phyloP scores from a whole-genome alignment of 331 rosid species.

The Acacia concinna region DNA sequence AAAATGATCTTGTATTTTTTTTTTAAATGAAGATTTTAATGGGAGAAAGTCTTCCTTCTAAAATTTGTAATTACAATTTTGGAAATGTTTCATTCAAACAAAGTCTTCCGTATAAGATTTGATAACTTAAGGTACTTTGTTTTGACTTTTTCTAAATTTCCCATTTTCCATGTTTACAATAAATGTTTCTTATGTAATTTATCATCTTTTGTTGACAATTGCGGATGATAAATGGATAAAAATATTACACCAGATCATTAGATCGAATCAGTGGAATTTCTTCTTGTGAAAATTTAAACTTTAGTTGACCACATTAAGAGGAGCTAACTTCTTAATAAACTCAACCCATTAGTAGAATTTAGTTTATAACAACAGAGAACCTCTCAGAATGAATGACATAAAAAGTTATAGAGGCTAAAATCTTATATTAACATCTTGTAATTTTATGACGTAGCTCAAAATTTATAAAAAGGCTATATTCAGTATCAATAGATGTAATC shows the following conservation, averaged over 20 bases:
- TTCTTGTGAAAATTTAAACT: no score
- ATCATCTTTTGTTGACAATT: no score
- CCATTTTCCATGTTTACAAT: not conserved
- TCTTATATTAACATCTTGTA: not conserved
- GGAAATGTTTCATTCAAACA: not conserved
- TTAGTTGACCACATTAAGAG: no score
- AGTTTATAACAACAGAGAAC: not conserved
- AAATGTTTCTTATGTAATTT: not conserved
- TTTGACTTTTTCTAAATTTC: no score
- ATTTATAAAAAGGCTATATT: no score
- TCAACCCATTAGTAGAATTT: no score
- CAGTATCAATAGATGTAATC: not conserved
- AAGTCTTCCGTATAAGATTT: not conserved
- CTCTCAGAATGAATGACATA: not conserved
- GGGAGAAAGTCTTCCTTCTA: no score
- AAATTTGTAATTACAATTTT: not conserved
- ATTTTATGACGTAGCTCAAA: not conserved
- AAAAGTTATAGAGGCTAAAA: not conserved
- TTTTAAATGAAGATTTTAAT: no score
- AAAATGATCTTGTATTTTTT: no score
- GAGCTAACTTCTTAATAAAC: no score
- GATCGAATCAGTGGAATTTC: not conserved
- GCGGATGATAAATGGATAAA: not conserved
- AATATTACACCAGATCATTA: not conserved
- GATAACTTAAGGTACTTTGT: not conserved